Percentiles rank a stretch among this genome's conserved stretches.
Conservation (phyloP, 768 basidiomycete species). For the Naganishia friedmannii region DNA sequence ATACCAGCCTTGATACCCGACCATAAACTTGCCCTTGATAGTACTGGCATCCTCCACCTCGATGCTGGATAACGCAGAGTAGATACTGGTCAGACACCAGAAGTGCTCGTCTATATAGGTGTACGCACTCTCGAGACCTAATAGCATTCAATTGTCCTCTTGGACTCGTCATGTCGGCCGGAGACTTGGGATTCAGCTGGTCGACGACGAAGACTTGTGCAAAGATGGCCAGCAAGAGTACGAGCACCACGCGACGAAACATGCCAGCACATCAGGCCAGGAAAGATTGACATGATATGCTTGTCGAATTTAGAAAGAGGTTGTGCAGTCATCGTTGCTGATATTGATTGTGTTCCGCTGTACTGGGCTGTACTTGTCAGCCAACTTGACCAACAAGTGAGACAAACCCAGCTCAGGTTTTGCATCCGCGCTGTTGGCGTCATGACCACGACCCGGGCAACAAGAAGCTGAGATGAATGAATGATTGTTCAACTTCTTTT, state of each 20-base stretch:
- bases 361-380: too few relatives aligned
- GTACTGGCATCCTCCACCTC: conserved; percentile 60
- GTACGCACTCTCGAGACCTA: background rate
- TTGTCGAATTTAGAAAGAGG: background rate
- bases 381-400: background rate
- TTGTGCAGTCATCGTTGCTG: background rate
- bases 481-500: too few relatives aligned
- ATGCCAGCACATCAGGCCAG: background rate
- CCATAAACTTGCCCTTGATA: conserved; percentile 77
- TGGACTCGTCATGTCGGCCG: background rate
- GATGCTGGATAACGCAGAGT: background rate
- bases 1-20: conserved; percentile 84
- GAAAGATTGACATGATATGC: background rate
- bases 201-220: conserved; percentile 9
- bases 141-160: background rate
- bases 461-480: too few relatives aligned
- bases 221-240: conserved; percentile 4
- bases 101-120: background rate
- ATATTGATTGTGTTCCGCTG: background rate
- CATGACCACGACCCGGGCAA: background rate
- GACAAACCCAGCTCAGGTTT: background rate
- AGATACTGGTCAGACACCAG: background rate
- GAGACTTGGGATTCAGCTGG: background rate
- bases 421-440: background rate
- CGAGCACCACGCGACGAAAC: background rate